Base-by-base conservation (phyloP, 208 protist genomes). In the Leishmania aethiopica region DNA sequence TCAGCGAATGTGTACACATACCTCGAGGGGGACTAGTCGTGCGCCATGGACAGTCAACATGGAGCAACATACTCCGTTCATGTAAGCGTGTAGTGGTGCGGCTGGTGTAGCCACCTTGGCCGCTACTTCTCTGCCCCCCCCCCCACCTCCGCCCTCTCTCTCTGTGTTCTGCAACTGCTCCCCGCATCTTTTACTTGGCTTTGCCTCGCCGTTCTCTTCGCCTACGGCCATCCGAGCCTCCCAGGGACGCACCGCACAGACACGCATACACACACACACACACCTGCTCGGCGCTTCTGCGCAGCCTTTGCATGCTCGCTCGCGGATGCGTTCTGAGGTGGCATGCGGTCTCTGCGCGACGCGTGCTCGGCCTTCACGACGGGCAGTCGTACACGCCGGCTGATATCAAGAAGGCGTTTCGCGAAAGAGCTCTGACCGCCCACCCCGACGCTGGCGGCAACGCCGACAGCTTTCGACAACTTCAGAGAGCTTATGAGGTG, bases 371-470 rank as follows among this genome's bases (percentile, higher is more conserved):
- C 15, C 40, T 86, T 4, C n/a, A 51, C 28, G 79, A 79, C 15
- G 78, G 66, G 4, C 67, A 82, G 49, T 47, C 78, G 11, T 80
- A 67, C 71, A 92, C 86, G 0, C 71, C 75, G 0, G 67, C 53
- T 2, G 89, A 95, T 28, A 93, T 95, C 77, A 87, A 88, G 25
- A 83, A 84, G 66, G 92, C 90, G 49, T 94, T 92, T 75, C 84
- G 81, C 37, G 79, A 87, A 53, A 90, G 87, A 82, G 91, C 90
- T 19, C 79, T 94, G 49, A 77, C 84, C 47, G 71, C 89, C 62
- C 92, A 94, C 82, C 92, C 92, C 53, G 92, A 96, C 79, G 76
- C 88, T 77, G 78, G 83, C 35, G 84, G 83, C 8, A 88, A 90
- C 22, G 59, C 77, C 4, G 64, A 64, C 37, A 37, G 75, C 53